These are phyloP conservation scores for Candida germanica DNA, from an alignment of 805 yeast species.

Conservation along the genomic window DNA sequence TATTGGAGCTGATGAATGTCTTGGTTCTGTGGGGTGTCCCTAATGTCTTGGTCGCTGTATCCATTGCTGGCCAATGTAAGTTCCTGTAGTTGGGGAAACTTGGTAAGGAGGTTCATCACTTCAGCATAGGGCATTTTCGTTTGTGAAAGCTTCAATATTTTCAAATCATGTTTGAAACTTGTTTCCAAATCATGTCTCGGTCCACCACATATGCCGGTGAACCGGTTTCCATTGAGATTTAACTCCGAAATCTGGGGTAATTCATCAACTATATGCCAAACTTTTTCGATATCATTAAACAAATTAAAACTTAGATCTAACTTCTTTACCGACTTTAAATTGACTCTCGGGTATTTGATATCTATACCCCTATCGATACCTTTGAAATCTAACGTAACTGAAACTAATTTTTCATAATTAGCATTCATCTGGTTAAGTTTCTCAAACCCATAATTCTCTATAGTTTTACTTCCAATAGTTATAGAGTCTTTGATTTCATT, in stretches of 20 bases:
- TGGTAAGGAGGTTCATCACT: slow-evolving; percentile 18
- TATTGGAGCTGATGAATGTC: slow-evolving; percentile 4
- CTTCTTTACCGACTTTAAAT: slow-evolving; percentile 21
- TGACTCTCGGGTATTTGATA: neutral
- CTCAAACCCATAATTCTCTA: slow-evolving; percentile 66
- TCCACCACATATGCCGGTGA: slow-evolving; percentile 19
- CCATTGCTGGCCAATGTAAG: slow-evolving; percentile 35
- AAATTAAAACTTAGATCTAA: slow-evolving; percentile 65
- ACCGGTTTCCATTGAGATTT: slow-evolving; percentile 54
- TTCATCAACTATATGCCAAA: slow-evolving; percentile 34
- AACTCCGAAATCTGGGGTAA: slow-evolving; percentile 40
- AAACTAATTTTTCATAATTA: slow-evolving; percentile 42
- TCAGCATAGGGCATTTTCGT: slow-evolving; percentile 17
- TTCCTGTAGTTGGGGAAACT: slow-evolving; percentile 37
- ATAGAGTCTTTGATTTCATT: slow-evolving; percentile 25
- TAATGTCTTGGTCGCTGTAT: slow-evolving; percentile 18
- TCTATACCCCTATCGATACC: slow-evolving; percentile 23
- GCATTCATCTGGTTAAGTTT: slow-evolving; percentile 48
- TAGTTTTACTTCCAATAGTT: slow-evolving; percentile 53
- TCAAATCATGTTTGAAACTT: slow-evolving; percentile 7
- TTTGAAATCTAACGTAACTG: slow-evolving; percentile 49
- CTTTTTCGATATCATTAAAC: slow-evolving; percentile 36
- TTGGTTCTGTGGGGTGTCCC: neutral
- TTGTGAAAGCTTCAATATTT: slow-evolving; percentile 24
- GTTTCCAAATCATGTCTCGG: too few species aligned